phyloP scores from a whole-genome alignment of 345 rosid genomes.

The Salix dunnii region DNA sequence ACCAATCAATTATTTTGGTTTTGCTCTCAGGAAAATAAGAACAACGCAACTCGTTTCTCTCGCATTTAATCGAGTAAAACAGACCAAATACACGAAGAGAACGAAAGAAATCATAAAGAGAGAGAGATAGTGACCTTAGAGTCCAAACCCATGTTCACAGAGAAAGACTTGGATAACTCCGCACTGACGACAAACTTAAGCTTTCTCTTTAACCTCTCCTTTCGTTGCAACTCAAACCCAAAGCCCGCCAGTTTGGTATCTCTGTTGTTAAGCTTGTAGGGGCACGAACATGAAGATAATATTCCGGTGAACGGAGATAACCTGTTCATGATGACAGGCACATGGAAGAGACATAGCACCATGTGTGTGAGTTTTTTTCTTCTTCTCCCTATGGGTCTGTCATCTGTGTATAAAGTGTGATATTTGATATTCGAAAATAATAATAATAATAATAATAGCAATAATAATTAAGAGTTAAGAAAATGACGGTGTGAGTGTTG shows the following conservation, averaged over 20 bases:
- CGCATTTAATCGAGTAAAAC: neutral
- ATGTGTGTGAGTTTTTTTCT: slow-evolving; percentile 16
- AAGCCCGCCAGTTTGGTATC: slow-evolving; percentile 28
- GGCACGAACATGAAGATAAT: slow-evolving; percentile 22
- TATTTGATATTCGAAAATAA: no score
- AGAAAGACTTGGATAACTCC: slow-evolving; percentile 55
- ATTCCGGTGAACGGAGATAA: slow-evolving; percentile 50
- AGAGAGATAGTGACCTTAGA: slow-evolving; percentile 53
- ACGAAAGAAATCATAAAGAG: neutral
- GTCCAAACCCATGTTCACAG: slow-evolving; percentile 58
- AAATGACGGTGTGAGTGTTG: neutral
- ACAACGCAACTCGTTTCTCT: neutral
- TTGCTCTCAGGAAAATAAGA: slow-evolving; percentile 1
- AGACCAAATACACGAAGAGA: neutral
- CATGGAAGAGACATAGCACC: slow-evolving; percentile 60
- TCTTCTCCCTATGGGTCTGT: neutral
- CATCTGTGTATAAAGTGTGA: no score
- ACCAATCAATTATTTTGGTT: neutral
- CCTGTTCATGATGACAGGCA: slow-evolving; percentile 41
- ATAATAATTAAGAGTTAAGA: neutral
- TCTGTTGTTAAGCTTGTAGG: slow-evolving; percentile 22
- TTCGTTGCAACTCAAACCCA: slow-evolving; percentile 32
- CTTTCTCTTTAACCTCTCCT: slow-evolving; percentile 33
- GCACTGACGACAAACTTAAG: slow-evolving; percentile 51
- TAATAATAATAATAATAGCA: no score